Evolutionary conservation across 164 flowering plant genomes (phyloP), one percentile per base, ranked within the genome.

Genomic region (Buxus sempervirens): DNA sequence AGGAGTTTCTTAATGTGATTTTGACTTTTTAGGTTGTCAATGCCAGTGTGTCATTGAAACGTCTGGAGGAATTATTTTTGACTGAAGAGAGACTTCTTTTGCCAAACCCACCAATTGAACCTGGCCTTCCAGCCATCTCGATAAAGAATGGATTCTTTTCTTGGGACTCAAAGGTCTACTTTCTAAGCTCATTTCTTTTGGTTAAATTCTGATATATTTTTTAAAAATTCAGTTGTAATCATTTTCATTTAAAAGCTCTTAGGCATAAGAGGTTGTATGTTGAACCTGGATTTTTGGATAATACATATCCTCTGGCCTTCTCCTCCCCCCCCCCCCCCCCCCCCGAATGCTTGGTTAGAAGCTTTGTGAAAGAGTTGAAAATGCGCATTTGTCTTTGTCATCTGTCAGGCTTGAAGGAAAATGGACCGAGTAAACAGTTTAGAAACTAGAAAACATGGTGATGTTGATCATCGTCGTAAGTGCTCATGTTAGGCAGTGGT

Each of bases 1-100:
- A n/a, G 42, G 38, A 15, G 21, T 38, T 55, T 65, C 26, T 7
- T 22, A 48, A 63, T 63, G 49, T 26, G 32, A 49, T 22, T 78
- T 15, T 70, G 0, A 25, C 73, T 68, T 71, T 56, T 18, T 86
- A 96, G 99, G 94, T 78, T 68, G 98, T 96, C 15, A 96, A 93
- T 83, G 91, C 90, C 32, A 91, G 88, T 80, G 99, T 96, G 41
- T 96, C 99, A 49, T 73, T 96, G 64, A 90, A 91, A 73, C 96
- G 99, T 59, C 64, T 96, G 72, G 99, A 96, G 85, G 98, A 96
- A 58, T 79, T 96, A 24, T 81, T 96, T 53, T 79, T 85, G 64
- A 80, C 90, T 60, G 99, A 91, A 68, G 99, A 93, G 75, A 88
- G 91, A 82, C 51, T 89, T 68, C 95, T 96, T 69, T 71, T 83